Evolutionary conservation across 305 asterid species (phyloP), one percentile per base, ranked within the genome.

Genomic region (Plantago coronopus): DNA sequence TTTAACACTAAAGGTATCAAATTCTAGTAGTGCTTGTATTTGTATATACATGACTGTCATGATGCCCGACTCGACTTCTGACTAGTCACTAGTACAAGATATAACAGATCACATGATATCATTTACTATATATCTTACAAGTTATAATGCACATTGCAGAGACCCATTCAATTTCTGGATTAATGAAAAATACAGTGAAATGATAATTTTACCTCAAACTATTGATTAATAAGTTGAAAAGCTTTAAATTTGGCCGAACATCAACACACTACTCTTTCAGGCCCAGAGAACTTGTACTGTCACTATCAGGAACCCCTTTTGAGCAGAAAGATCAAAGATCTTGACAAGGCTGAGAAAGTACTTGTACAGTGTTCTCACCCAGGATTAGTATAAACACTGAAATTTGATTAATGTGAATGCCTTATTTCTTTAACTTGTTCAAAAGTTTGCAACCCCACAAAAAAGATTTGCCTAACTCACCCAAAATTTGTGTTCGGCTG

Each of bases 401-500:
- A 34, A 34, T 34, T 3, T 34, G 40, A 12, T 34, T 34, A 34
- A 34, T 34, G 40, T 34, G 40, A 34, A 9, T 34, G 40, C 13
- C 40, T 34, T 42, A 45, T 9, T 42, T 49, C 49, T 65, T 56
- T 49, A 60, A 38, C 65, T 22, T 31, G 45, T 53, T 61, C 38
- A 38, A 44, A 56, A 48, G 49, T 17, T 11, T 50, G 48, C 42
- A 44, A 65, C 75, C 79, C 75, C 72, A 65, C 70, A 45, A 46
- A 23, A 69, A 74, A 71, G 68, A 69, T 69, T 47, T 62, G 69
- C 75, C 79, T 69, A 74, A 69, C 69, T 25, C 65, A 64, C 66
- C 78, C 59, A 65, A 53, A 57, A 61, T 7, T 42, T 57, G 19
- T 8, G 44, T 42, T 55, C 69, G 67, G 42, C 58, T 2, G 60